Percentiles rank a stretch among this genome's conserved stretches.
Conservation (phyloP, 1,284 basidiomycete species). For the Uromyces viciae-fabae region DNA sequence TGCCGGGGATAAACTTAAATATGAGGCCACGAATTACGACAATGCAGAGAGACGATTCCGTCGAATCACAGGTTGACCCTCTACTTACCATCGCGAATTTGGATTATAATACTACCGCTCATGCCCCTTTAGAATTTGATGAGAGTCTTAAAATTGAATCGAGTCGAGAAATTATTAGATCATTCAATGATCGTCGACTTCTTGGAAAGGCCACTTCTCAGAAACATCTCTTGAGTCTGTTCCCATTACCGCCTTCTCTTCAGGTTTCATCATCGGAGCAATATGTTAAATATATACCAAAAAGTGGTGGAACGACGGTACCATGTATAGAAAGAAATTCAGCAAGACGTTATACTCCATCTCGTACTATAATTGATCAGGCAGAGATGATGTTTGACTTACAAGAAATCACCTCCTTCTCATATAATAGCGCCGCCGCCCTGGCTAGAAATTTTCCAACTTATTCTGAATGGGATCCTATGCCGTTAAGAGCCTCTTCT, state of each 20-base stretch:
- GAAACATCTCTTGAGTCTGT: not conserved
- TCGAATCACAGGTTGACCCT: slow-evolving; percentile 10
- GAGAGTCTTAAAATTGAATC: not conserved
- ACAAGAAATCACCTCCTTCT: not conserved
- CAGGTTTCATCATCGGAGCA: not conserved
- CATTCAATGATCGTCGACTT: no score
- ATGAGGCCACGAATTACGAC: not conserved
- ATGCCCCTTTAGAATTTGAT: not conserved
- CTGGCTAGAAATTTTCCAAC: not conserved
- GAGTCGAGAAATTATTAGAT: not conserved
- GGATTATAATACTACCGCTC: not conserved
- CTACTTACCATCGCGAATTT: not conserved
- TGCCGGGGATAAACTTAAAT: not conserved
- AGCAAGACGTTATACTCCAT: not conserved
- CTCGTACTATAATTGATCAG: not conserved
- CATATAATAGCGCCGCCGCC: not conserved
- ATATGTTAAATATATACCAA: not conserved
- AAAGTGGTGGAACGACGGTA: not conserved
- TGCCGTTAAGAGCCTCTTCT: not conserved
- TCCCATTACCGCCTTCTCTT: not conserved
- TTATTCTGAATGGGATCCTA: not conserved
- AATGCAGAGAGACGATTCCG: no score
- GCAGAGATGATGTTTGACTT: not conserved
- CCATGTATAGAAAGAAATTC: no score
- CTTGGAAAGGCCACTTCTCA: no score